Conservation (phyloP, 192 early-diverging fungal genomes). For the Gonapodya sp. region DNA sequence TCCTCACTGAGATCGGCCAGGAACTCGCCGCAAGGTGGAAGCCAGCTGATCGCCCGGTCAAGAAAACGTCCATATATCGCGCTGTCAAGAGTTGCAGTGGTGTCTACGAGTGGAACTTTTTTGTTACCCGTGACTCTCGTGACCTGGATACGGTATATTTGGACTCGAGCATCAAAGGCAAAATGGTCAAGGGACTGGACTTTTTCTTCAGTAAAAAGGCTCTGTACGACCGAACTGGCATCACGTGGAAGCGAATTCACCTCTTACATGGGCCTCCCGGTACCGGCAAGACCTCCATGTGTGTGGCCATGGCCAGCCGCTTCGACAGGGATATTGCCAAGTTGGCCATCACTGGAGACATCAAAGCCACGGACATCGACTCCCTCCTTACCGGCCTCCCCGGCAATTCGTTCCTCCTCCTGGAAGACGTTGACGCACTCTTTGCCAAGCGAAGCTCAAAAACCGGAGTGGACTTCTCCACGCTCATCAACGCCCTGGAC, state of each 20-base stretch:
- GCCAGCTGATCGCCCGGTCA: background rate
- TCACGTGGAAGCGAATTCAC: constrained; percentile 39
- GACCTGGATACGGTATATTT: background rate
- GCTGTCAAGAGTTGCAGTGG: background rate
- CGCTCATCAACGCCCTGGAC: constrained; percentile 80
- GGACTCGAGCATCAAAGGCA: background rate
- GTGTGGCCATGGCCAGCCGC: constrained; percentile 39
- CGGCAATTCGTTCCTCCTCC: constrained; percentile 63
- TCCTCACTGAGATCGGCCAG: background rate
- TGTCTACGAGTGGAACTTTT: background rate
- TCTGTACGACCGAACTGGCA: constrained; percentile 36
- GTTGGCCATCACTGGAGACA: constrained; percentile 23
- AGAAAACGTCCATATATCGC: background rate
- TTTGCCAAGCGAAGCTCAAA: constrained; percentile 62
- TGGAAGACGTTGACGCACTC: constrained; percentile 79
- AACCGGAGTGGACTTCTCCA: constrained; percentile 65
- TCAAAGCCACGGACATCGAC: constrained; percentile 46
- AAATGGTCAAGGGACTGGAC: constrained; percentile 17
- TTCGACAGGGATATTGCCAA: constrained; percentile 37
- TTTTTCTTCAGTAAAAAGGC: constrained; percentile 27
- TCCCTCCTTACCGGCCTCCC: constrained; percentile 69
- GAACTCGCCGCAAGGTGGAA: background rate
- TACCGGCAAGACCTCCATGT: constrained; percentile 42
- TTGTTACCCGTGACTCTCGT: background rate
- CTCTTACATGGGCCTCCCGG: constrained; percentile 45